These are phyloP conservation scores for Aspergillus olivimuriae DNA, from an alignment of 495 filamentous ascomycete genomes.

Conservation along the genomic window DNA sequence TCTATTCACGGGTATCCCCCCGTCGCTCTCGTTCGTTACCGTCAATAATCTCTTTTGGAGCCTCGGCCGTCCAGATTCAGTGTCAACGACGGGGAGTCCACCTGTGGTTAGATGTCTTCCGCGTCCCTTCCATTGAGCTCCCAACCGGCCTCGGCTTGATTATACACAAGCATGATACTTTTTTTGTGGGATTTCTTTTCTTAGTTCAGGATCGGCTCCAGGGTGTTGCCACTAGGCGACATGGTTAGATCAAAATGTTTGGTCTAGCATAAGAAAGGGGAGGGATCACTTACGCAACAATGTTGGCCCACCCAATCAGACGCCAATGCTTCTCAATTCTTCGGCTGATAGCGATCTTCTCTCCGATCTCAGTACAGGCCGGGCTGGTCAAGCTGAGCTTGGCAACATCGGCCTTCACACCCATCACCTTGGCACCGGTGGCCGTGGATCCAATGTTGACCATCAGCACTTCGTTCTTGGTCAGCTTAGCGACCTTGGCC, in stretches of 20 bases:
- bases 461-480: constrained; percentile 98
- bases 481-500: constrained; percentile 93
- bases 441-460: constrained; percentile 98
- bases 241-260: background rate
- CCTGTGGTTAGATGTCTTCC: background rate
- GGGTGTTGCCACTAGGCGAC: constrained; percentile 42
- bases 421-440: constrained; percentile 89
- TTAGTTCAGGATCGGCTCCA: constrained; percentile 48
- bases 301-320: constrained; percentile 95
- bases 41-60: constrained; percentile 16
- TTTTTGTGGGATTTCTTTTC: too few relatives aligned
- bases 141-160: constrained; percentile 10
- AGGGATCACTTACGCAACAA: constrained; percentile 56
- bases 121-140: constrained; percentile 6
- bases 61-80: constrained; percentile 6
- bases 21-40: constrained; percentile 31
- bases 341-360: constrained; percentile 94
- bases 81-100: constrained; percentile 5
- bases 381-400: constrained; percentile 83
- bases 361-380: constrained; percentile 87
- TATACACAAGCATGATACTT: constrained; percentile 2
- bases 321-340: constrained; percentile 99
- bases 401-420: constrained; percentile 94
- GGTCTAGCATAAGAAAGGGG: background rate
- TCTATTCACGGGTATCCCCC: constrained; percentile 26